phyloP scores from a whole-genome alignment of 1,139 yeast species.

The Ashbya aceris region DNA sequence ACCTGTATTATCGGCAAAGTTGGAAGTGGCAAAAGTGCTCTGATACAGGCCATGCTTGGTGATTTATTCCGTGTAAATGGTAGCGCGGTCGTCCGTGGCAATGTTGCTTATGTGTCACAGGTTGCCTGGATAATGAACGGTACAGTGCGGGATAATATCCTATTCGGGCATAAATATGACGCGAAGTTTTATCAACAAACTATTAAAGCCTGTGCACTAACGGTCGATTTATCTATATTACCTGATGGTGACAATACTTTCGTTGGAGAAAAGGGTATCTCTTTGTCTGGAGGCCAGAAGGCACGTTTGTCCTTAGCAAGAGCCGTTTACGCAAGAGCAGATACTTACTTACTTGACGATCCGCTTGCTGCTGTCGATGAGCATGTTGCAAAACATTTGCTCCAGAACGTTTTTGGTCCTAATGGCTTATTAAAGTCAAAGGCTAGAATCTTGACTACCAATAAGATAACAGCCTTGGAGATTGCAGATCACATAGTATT shows the following conservation, averaged over 20 bases:
- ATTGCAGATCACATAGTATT: slow-evolving; percentile 67
- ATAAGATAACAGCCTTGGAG: slow-evolving; percentile 74
- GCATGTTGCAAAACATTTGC: slow-evolving; percentile 82
- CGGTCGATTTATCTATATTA: slow-evolving; percentile 66
- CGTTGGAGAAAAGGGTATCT: slow-evolving; percentile 96
- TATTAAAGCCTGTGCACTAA: slow-evolving; percentile 79
- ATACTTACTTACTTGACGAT: slow-evolving; percentile 81
- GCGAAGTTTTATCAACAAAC: slow-evolving; percentile 71
- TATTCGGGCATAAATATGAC: slow-evolving; percentile 83
- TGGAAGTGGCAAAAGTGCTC: slow-evolving; percentile 86
- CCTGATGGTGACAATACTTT: slow-evolving; percentile 86
- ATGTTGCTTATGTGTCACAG: slow-evolving; percentile 86
- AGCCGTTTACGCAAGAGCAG: slow-evolving; percentile 93
- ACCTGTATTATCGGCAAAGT: slow-evolving; percentile 88
- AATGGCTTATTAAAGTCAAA: slow-evolving; percentile 68
- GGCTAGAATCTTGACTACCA: slow-evolving; percentile 79
- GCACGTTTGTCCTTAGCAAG: slow-evolving; percentile 89
- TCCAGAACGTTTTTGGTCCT: slow-evolving; percentile 71
- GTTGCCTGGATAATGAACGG: slow-evolving; percentile 97
- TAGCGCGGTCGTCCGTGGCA: slow-evolving; percentile 62
- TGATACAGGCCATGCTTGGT: slow-evolving; percentile 77
- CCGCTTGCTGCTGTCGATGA: slow-evolving; percentile 94
- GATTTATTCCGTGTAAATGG: slow-evolving; percentile 78
- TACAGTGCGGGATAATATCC: slow-evolving; percentile 76
- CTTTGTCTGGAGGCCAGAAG: slow-evolving; percentile 94